These are phyloP conservation scores for Chloris gayana DNA, from an alignment of 176 grass and related monocot species.

Conservation along the genomic window DNA sequence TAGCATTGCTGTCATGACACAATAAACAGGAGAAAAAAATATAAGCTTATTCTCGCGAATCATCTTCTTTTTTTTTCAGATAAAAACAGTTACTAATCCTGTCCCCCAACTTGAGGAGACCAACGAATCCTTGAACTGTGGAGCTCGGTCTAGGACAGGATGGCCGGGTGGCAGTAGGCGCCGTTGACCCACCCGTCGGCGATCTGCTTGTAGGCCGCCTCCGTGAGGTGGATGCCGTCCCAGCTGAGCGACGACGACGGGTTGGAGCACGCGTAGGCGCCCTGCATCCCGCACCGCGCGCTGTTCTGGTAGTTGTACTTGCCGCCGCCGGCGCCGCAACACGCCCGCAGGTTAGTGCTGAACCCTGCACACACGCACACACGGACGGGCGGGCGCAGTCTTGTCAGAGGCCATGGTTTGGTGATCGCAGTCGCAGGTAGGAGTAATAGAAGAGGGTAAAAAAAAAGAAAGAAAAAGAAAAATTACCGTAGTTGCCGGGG, in stretches of 20 bases:
- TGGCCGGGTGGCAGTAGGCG: slow-evolving; percentile 69
- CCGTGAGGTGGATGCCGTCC: slow-evolving; percentile 92
- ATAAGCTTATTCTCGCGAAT: slow-evolving; percentile 19
- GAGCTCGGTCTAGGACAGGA: slow-evolving; percentile 32
- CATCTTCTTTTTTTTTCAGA: background rate
- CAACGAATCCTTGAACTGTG: background rate
- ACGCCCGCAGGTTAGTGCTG: slow-evolving; percentile 60
- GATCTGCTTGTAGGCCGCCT: slow-evolving; percentile 85
- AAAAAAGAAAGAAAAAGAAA: no score
- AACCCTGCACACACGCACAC: slow-evolving; percentile 35
- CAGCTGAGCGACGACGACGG: slow-evolving; percentile 76
- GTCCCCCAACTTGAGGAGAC: slow-evolving; percentile 12
- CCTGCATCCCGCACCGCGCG: slow-evolving; percentile 62
- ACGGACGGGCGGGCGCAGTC: background rate
- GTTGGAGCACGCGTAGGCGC: slow-evolving; percentile 55
- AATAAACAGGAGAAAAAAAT: slow-evolving; percentile 12
- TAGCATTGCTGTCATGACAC: slow-evolving; percentile 4
- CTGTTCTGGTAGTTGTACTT: slow-evolving; percentile 84
- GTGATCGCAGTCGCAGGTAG: background rate
- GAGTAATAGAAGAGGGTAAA: background rate
- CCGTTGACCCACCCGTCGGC: slow-evolving; percentile 80
- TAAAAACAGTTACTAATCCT: background rate
- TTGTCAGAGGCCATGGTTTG: background rate
- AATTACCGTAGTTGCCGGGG: slow-evolving; percentile 58
- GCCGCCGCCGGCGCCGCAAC: slow-evolving; percentile 73